phyloP scores from a whole-genome alignment of 805 yeast genomes.

The Scheffersomyces amazonensis region DNA sequence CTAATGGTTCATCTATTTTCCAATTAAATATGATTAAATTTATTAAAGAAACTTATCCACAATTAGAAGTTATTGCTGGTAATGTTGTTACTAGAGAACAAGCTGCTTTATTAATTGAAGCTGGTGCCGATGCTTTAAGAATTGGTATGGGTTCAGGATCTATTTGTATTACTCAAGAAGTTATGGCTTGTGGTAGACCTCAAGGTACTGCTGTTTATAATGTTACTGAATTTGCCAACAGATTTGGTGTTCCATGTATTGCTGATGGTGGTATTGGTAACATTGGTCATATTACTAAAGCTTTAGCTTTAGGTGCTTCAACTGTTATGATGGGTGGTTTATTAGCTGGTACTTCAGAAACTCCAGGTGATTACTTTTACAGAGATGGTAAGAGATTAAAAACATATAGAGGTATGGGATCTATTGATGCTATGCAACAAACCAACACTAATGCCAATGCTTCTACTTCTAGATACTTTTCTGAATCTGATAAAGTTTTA shows the following conservation, averaged over 20 bases:
- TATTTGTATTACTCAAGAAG: conserved; percentile 99
- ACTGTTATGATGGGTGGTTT: conserved; percentile 99
- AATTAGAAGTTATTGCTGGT: conserved; percentile 91
- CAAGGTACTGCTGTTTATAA: conserved; percentile 98
- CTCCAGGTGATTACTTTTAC: conserved; percentile 98
- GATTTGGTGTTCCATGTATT: conserved; percentile 96
- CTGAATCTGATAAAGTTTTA: conserved; percentile 90
- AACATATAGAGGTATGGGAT: conserved; percentile 99
- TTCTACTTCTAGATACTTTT: conserved; percentile 96
- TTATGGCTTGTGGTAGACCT: conserved; percentile 99
- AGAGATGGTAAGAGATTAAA: conserved; percentile 97
- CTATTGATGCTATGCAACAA: conserved; percentile 96
- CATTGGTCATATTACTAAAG: conserved; percentile 98
- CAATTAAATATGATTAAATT: conserved; percentile 91
- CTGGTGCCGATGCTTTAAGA: conserved; percentile 97
- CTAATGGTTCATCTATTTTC: conserved; percentile 96
- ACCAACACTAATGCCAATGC: conserved; percentile 90
- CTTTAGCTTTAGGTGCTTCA: conserved; percentile 94
- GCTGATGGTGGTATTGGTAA: conserved; percentile 99
- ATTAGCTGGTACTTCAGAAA: conserved; percentile 96
- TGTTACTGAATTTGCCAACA: conserved; percentile 89
- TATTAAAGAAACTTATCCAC: conserved; percentile 79
- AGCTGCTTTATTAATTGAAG: conserved; percentile 90
- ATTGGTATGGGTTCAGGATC: conserved; percentile 99
- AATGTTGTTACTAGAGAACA: conserved; percentile 98